Evolutionary conservation across 2,329 filamentous ascomycete species (phyloP), one percentile per base, ranked within the genome.

Genomic region (Cadophora luteo-olivacea): DNA sequence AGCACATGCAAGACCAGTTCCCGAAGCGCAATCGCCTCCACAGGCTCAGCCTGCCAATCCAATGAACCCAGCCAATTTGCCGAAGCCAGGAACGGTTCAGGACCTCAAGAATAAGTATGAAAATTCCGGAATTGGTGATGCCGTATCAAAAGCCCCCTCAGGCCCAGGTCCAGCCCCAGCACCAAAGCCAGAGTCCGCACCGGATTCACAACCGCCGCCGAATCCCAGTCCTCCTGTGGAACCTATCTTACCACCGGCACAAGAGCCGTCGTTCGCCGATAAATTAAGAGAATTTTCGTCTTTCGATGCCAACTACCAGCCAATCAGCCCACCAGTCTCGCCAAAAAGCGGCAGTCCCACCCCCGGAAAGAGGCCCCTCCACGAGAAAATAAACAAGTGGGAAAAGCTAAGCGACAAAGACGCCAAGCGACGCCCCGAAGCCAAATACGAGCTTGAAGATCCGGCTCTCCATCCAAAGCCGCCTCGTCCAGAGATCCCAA

Each of bases 391-490:
- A n/a, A 58, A 58, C n/a, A 58, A 1, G 3, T 58, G 55, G 55
- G 55, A 58, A 16, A 58, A 58, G n/a, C n/a, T 41, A 58, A 38
- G 33, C 32, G 9, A 38, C n/a, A 58, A 58, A 16, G 55, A 38
- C 11, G 55, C 55, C 33, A 38, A 24, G 32, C 38, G 38, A 58
- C 32, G 33, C 14, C 55, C 55, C 19, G 55, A 58, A 38, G 55
- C 55, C 8, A 58, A n/a, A 4, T 58, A 41, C 19, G 32, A 38
- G 33, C 55, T 58, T 7, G 55, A 58, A 14, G 55, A 58, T 16
- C 55, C 33, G 16, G 55, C 55, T 9, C 11, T 58, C 6, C 32
- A 58, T 9, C 55, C 55, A 12, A 38, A n/a, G 22, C 55, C 55
- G n/a, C 55, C 55, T 22, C 32, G 8, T 4, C 19, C 32, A 14